Evolutionary conservation across 2,329 filamentous ascomycete genomes (phyloP).

Genomic region (Penicillium sp.): DNA sequence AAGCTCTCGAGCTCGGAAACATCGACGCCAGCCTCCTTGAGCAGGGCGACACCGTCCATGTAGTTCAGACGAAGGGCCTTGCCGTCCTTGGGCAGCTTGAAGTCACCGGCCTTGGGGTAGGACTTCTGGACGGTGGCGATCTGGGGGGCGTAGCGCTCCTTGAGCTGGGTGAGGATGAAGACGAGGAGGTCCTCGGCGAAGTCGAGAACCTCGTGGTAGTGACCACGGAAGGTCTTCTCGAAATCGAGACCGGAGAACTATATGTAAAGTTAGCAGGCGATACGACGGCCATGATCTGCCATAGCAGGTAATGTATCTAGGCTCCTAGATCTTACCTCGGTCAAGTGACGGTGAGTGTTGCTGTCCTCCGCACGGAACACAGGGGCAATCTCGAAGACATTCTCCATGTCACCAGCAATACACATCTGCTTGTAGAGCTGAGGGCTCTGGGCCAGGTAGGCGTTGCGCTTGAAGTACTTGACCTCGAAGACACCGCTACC

Average conservation of each 20-base stretch:
- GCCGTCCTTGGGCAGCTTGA: slow-evolving; percentile 51
- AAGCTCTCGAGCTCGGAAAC: slow-evolving; percentile 51
- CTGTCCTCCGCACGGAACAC: slow-evolving; percentile 69
- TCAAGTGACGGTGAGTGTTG: slow-evolving; percentile 67
- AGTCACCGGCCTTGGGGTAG: slow-evolving; percentile 53
- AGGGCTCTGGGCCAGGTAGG: slow-evolving; percentile 66
- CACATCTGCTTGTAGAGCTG: slow-evolving; percentile 71
- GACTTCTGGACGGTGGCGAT: slow-evolving; percentile 51
- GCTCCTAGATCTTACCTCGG: slow-evolving; percentile 49
- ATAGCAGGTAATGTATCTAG: too few relatives aligned
- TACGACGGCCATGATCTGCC: neutral
- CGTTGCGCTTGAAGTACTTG: slow-evolving; percentile 83
- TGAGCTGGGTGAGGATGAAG: slow-evolving; percentile 50
- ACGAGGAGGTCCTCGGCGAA: slow-evolving; percentile 53
- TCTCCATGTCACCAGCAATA: slow-evolving; percentile 64
- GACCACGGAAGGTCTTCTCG: slow-evolving; percentile 51
- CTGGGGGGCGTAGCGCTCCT: slow-evolving; percentile 46
- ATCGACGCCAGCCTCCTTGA: slow-evolving; percentile 53
- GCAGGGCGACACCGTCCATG: slow-evolving; percentile 50
- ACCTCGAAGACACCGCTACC: slow-evolving; percentile 89
- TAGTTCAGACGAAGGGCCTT: slow-evolving; percentile 53
- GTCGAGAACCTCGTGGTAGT: slow-evolving; percentile 54
- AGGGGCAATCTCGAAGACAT: slow-evolving; percentile 65
- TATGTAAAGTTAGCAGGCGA: slow-evolving; percentile 15
- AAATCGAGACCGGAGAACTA: slow-evolving; percentile 56